Base-by-base conservation (phyloP, 805 yeast species). In the Komagataella phaffii region DNA sequence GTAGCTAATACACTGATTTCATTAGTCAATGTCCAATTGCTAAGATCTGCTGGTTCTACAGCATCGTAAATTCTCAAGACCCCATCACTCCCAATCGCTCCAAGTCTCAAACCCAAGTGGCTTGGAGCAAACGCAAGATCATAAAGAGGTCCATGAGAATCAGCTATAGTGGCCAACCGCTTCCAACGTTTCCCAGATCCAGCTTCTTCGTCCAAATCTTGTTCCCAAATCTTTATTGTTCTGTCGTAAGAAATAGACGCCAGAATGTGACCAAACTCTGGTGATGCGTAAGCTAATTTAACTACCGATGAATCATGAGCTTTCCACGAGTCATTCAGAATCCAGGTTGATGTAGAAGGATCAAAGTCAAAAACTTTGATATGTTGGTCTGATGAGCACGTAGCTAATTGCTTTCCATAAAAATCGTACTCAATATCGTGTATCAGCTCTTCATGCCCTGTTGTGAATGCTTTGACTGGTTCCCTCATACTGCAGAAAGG, bases 301-400 rank as follows among this genome's bases (percentile, higher is more conserved):
- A 88, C 85, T 23, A 93, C 79, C 53, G 89, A 79, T 6, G 95
- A 81, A 59, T 93, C 96, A 63, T 93, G 99, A 0, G 98, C 98
- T 57, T 85, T 86, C 95, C 96, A 93, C 49, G 86, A 81, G 65
- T 91, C 97, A 60, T 83, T 82, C 52, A 87, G 67, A 17, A 78
- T 77, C 98, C 98, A 93, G 17, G 80, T 75, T n/a, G 76, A 78
- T 1, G 83, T 74, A 24, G 75, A 68, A 14, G 80, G 66, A 58
- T 83, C 86, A 40, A 85, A 70, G 62, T 87, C 91, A 64, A 89
- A 93, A 36, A 93, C 90, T 61, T 88, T 88, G 55, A 93, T 77
- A 61, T 88, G 95, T 60, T 90, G 96, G 67, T 93, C 99, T 0
- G 95, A 87, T 3, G 96, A 88, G 54, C 95, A 90, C 0, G 97